Conservation (phyloP, 75 land plant genomes). For the Pseudotsuga menziesii region DNA sequence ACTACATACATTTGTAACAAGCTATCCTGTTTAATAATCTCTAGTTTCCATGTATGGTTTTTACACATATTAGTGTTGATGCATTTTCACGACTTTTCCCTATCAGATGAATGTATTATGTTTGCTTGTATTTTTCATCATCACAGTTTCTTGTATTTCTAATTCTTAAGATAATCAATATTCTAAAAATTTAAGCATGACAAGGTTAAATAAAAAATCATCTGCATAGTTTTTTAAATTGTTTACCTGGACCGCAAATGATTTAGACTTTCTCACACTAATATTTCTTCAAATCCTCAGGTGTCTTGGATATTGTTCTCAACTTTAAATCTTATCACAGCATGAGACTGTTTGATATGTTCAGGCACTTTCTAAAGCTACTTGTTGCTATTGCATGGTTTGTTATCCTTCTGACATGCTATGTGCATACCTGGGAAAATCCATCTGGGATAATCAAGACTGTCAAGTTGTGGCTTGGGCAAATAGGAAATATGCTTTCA, state of each 20-base stretch:
- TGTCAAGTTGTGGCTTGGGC: constrained; percentile 41
- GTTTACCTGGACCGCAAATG: background rate
- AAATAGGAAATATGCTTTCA: constrained; percentile 58
- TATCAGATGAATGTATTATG: background rate
- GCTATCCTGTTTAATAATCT: background rate
- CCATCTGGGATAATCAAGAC: constrained; percentile 32
- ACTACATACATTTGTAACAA: too few species aligned
- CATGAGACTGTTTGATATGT: constrained; percentile 55
- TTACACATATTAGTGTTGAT: background rate
- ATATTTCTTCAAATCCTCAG: constrained; percentile 29
- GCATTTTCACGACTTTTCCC: background rate
- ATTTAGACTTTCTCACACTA: background rate
- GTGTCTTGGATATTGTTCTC: constrained; percentile 70
- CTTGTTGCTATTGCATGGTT: constrained; percentile 73
- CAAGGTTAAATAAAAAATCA: background rate
- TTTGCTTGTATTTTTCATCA: background rate
- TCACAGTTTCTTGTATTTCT: background rate
- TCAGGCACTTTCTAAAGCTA: constrained; percentile 73
- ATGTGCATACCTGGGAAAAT: constrained; percentile 33
- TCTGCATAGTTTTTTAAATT: background rate
- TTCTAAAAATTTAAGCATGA: background rate
- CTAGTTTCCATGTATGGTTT: background rate
- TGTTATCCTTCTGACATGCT: constrained; percentile 57
- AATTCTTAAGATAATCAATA: background rate
- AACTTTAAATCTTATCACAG: constrained; percentile 91